These are phyloP conservation scores for Podaxis pistillaris DNA, from an alignment of 768 basidiomycete genomes.

Conservation along the genomic window DNA sequence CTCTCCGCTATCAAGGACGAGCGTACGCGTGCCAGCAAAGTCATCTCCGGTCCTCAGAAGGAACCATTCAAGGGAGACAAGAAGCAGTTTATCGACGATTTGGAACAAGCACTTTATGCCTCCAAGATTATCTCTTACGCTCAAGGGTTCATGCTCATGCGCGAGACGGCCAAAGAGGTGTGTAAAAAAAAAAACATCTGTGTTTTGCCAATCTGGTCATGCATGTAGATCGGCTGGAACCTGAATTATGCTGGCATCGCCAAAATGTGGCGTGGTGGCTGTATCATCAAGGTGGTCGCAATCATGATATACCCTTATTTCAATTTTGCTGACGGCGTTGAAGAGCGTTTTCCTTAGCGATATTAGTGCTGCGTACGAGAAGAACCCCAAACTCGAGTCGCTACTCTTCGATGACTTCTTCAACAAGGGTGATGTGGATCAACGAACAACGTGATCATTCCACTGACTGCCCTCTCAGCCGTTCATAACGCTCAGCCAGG, in stretches of 20 bases:
- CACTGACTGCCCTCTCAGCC: slow-evolving; percentile 40
- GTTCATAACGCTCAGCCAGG: slow-evolving; percentile 94
- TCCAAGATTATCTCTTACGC: slow-evolving; percentile 99
- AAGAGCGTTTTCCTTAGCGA: slow-evolving; percentile 92
- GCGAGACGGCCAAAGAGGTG: slow-evolving; percentile 94
- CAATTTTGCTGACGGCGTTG: neutral
- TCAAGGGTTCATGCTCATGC: slow-evolving; percentile 99
- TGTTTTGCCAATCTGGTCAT: neutral
- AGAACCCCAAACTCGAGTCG: slow-evolving; percentile 82
- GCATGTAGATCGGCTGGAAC: slow-evolving; percentile 70
- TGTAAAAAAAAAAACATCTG: slow-evolving; percentile 11
- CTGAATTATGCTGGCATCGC: slow-evolving; percentile 98
- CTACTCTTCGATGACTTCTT: slow-evolving; percentile 97
- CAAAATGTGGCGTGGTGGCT: slow-evolving; percentile 99
- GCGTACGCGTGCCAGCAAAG: slow-evolving; percentile 89
- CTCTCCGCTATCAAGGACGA: slow-evolving; percentile 96
- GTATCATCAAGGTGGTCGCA: slow-evolving; percentile 83
- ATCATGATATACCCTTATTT: neutral
- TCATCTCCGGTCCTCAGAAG: slow-evolving; percentile 86
- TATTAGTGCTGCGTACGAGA: slow-evolving; percentile 87
- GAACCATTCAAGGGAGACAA: slow-evolving; percentile 97
- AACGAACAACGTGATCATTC: neutral
- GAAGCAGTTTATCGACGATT: slow-evolving; percentile 97
- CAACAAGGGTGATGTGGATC: slow-evolving; percentile 65
- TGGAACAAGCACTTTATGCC: slow-evolving; percentile 98